Conservation (phyloP, 441 rosid genomes). For the Jatropha multifida region DNA sequence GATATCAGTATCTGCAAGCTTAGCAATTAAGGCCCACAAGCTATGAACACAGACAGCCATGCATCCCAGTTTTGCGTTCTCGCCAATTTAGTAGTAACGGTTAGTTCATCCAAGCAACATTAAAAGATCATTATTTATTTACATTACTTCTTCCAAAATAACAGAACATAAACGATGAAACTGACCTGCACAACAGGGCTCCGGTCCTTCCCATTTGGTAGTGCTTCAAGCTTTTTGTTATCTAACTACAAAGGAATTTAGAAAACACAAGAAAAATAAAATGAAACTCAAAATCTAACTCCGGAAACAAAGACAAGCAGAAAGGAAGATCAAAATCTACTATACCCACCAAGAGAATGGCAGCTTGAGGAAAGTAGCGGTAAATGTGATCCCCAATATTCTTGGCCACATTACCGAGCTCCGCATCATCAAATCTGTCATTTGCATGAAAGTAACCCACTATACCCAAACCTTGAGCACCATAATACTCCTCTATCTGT, state of each 20-base stretch:
- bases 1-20: not conserved
- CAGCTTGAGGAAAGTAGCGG: slow-evolving; percentile 76
- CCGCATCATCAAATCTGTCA: slow-evolving; percentile 79
- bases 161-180: not conserved
- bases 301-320: not conserved
- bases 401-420: slow-evolving; percentile 72
- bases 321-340: slow-evolving; percentile 7
- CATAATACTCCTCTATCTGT: slow-evolving; percentile 85
- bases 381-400: slow-evolving; percentile 89
- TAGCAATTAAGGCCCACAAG: not conserved
- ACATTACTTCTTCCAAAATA: not conserved
- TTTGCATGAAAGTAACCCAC: slow-evolving; percentile 96
- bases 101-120: not conserved
- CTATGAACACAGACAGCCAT: not conserved
- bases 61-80: not conserved
- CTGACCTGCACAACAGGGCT: slow-evolving; percentile 84
- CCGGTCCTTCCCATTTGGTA: slow-evolving; percentile 57
- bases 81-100: not conserved
- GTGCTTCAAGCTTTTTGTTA: slow-evolving; percentile 74
- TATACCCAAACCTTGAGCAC: slow-evolving; percentile 61
- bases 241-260: slow-evolving; percentile 59
- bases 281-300: not conserved
- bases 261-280: slow-evolving; percentile 10
- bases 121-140: too few relatives aligned
- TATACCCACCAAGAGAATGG: slow-evolving; percentile 66